A percentile compares a stretch with the other conserved stretches of the same genome.
phyloP scores from a whole-genome alignment of 306 rosid species.

The Casuarina glauca region DNA sequence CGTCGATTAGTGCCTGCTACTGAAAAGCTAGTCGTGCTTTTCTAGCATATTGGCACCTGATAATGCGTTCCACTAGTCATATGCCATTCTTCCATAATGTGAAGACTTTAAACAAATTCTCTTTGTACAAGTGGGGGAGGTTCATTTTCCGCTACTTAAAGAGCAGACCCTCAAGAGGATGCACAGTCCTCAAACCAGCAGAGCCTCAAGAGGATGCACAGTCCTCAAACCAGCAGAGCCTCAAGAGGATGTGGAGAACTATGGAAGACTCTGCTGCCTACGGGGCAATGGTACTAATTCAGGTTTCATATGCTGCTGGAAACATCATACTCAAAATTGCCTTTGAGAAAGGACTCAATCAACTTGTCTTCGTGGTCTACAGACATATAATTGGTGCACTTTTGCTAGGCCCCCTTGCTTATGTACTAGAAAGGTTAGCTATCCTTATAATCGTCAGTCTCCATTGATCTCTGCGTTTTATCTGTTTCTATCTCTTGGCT shows the following conservation, averaged over 20 bases:
- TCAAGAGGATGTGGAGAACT: neutral
- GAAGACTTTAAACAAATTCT: neutral
- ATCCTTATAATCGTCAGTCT: neutral
- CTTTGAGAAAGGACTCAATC: conserved; percentile 33
- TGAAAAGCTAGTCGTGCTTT: neutral
- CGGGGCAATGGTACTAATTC: conserved; percentile 27
- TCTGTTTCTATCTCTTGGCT: neutral
- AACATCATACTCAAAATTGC: conserved; percentile 28
- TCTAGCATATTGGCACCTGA: neutral
- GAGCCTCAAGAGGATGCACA: neutral
- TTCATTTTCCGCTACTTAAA: neutral
- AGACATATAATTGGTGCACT: conserved; percentile 33
- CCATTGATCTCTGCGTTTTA: neutral
- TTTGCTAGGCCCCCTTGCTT: conserved; percentile 34
- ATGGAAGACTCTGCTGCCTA: conserved; percentile 21
- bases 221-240: neutral
- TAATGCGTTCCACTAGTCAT: neutral
- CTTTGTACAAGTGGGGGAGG: neutral
- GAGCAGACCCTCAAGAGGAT: neutral
- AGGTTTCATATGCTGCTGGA: conserved; percentile 24
- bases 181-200: neutral
- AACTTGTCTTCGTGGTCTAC: conserved; percentile 35
- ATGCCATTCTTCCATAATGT: neutral
- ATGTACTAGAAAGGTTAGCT: conserved; percentile 28
- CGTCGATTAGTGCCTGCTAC: neutral